These are phyloP conservation scores for Aphanomyces euteiches DNA, from an alignment of 352 stramenopile species.

Conservation along the genomic window DNA sequence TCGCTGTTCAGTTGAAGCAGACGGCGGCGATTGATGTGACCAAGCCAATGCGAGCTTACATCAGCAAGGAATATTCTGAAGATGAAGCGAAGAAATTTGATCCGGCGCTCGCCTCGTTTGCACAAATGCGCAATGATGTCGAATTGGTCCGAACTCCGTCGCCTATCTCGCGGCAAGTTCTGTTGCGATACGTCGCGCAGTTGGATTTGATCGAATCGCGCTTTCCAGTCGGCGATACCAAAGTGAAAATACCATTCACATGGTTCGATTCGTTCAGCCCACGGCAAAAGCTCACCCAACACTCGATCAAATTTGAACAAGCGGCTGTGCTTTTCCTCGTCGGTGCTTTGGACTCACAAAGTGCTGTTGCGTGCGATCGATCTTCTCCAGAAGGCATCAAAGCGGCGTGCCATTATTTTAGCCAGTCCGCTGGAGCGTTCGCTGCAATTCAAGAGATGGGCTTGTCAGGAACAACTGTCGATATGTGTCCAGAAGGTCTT, in stretches of 20 bases:
- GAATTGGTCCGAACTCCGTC: constrained; percentile 70
- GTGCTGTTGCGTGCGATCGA: constrained; percentile 75
- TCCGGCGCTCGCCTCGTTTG: constrained; percentile 31
- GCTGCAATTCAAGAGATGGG: constrained; percentile 54
- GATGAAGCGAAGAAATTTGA: constrained; percentile 33
- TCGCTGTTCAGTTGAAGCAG: constrained; percentile 24
- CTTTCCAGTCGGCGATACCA: constrained; percentile 44
- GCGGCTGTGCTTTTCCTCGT: constrained; percentile 86
- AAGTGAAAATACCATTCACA: constrained; percentile 71
- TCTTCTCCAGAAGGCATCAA: constrained; percentile 74
- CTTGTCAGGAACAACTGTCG: constrained; percentile 46
- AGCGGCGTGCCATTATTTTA: constrained; percentile 78
- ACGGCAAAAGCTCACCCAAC: constrained; percentile 72
- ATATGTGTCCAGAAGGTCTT: constrained; percentile 65
- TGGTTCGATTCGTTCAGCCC: constrained; percentile 90
- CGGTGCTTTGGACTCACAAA: constrained; percentile 73
- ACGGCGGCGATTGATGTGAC: constrained; percentile 11
- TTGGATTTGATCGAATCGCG: constrained; percentile 57
- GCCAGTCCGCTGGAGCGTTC: constrained; percentile 76
- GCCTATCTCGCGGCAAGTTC: constrained; percentile 55
- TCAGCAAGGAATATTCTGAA: constrained; percentile 62
- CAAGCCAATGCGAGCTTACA: constrained; percentile 56
- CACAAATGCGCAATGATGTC: constrained; percentile 42
- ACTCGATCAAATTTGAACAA: constrained; percentile 66
- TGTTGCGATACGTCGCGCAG: constrained; percentile 75